Base-by-base conservation (phyloP, 192 early-diverging fungal genomes). In the Spizellomyces punctatus region DNA sequence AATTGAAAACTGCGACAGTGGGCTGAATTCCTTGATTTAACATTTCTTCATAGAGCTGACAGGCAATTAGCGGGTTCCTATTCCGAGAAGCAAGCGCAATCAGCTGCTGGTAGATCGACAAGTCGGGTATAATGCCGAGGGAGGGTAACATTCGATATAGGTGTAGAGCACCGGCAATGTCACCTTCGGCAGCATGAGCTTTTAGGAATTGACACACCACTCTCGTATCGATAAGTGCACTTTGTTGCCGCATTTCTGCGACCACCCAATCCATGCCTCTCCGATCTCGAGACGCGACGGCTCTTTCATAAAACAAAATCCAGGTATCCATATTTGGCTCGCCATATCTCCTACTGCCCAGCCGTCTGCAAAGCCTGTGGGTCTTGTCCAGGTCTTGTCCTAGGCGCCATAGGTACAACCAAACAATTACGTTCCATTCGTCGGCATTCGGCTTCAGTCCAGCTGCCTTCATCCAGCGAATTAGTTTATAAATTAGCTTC, bases 1-100 rank as follows among this genome's bases (percentile, higher is more conserved):
- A 56, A 56, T 56, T 56, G n/a, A 56, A 22, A n/a, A 56, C 22
- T 19, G 54, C 54, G 22, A 56, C 22, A n/a, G 54, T 56, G n/a
- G 22, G n/a, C 22, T 56, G n/a, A 6, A 56, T n/a, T 56, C 54
- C 54, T 56, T 56, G 54, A 56, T 56, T 22, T 36, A 36, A 0
- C 27, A 36, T 36, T 36, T 3, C 3, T 36, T 36, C 27, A 36
- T 36, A 36, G 27, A 36, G 27, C 27, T 36, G 27, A 36, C 27
- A 36, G 54, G 54, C 54, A 56, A 56, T 56, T 22, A 7, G 5
- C 22, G 54, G n/a, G 7, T 56, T 56, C 54, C n/a, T n/a, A 7
- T 56, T 7, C n/a, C 54, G 54, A 56, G n/a, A 56, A 6, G 54
- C 54, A n/a, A 56, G n/a, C 22, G 22, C 54, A n/a, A 56, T 6